phyloP scores from a whole-genome alignment of 371 early-diverging fungal species.

The Apophysomyces ossiformis region DNA sequence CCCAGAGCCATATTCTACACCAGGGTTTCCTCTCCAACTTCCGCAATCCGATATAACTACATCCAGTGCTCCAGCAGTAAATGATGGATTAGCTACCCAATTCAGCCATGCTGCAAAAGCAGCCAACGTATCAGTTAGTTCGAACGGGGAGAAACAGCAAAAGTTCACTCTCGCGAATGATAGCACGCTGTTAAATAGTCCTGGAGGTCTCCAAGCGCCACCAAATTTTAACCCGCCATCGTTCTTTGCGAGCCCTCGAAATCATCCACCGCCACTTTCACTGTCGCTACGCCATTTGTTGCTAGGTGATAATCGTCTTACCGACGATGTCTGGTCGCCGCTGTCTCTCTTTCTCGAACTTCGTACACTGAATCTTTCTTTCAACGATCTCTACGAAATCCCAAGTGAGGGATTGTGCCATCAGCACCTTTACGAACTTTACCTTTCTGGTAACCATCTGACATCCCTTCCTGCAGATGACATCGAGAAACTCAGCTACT shows the following conservation, averaged over 20 bases:
- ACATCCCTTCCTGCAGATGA: conserved; percentile 89
- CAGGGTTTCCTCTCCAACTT: conserved; percentile 22
- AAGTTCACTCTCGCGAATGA: neutral
- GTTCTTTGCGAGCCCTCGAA: conserved; percentile 53
- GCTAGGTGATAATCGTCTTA: conserved; percentile 83
- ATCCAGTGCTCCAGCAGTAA: neutral
- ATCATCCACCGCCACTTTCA: conserved; percentile 67
- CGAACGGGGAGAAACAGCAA: neutral
- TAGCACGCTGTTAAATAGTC: neutral
- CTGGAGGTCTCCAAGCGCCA: conserved; percentile 21
- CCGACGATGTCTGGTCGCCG: conserved; percentile 81
- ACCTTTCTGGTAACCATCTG: conserved; percentile 86
- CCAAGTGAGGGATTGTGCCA: conserved; percentile 58
- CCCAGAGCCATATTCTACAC: conserved; percentile 36
- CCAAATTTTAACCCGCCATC: conserved; percentile 54
- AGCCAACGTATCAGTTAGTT: conserved; percentile 15
- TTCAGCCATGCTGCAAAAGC: conserved; percentile 19
- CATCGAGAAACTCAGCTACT: conserved; percentile 70
- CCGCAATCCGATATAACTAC: conserved; percentile 9
- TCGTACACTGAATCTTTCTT: conserved; percentile 76
- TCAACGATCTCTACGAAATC: conserved; percentile 84
- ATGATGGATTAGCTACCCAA: neutral
- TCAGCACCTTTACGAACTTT: conserved; percentile 69
- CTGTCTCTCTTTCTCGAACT: conserved; percentile 76
- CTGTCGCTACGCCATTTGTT: conserved; percentile 65